Base-by-base conservation (phyloP, 2,329 filamentous ascomycete genomes). In the Talaromyces albobiverticillius region DNA sequence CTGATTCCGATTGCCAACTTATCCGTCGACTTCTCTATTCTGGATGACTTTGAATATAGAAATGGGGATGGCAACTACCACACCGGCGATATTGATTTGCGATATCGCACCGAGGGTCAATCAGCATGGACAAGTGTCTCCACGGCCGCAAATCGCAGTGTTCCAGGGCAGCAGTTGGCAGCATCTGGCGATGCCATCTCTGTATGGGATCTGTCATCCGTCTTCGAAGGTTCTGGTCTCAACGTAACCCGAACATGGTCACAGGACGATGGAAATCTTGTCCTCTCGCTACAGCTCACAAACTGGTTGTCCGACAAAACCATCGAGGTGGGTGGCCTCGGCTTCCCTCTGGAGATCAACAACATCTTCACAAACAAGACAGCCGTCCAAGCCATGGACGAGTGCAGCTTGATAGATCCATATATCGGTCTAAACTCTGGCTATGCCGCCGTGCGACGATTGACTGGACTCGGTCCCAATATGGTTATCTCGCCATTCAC, bases 351-450 rank as follows among this genome's bases (percentile, higher is more conserved):
- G 18, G 80, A 83, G 62, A 82, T 84, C 69, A 85, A 85, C 68
- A 85, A 79, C 64, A 83, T 85, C 59, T 85, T 85, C 61, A 82
- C 76, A 11, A 71, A 72, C 42, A 75, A 80, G 8, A 65, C 68
- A 1, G 74, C 80, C 0, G 67, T 68, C 2, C 75, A 81, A 6
- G 82, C 78, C 6, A 75, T 78, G 51, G 65, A 69, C 0, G 71
- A 74, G 23, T 85, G 82, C 62, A 80, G 79, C 0, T 71, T 85
- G 3, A 74, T 79, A 0, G 82, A 85, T 53, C 82, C 82, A 0
- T 84, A 83, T 51, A 77, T 85, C n/a, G 82, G 82, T 2, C 71
- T 84, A 55, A 71, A 84, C 49, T 82, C 80, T 0, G 82, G 82
- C 0, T 81, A 82, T 53, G 72, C 84, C 36, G 78, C 80, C 22